A percentile compares a stretch with the other conserved stretches of the same genome.
Conservation (phyloP, 805 yeast species). For the Nakazawaea ishiwadae region DNA sequence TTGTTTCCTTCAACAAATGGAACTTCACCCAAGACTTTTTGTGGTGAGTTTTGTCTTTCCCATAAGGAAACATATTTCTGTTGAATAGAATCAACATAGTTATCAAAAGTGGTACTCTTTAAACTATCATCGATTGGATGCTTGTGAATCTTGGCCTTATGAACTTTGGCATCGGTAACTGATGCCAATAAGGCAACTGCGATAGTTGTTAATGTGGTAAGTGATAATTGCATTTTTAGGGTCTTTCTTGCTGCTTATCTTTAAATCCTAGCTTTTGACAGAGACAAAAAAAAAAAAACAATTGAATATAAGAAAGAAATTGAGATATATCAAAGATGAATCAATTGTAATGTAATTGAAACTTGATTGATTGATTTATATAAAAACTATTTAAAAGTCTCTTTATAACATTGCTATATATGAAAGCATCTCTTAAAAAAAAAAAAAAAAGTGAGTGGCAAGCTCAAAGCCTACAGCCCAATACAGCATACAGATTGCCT, state of each 20-base stretch:
- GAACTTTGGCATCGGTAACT: constrained; percentile 40
- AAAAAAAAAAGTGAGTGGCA: no score
- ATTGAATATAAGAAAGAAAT: neutral
- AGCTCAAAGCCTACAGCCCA: no score
- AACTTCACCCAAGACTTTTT: constrained; percentile 27
- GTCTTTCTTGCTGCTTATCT: constrained; percentile 1
- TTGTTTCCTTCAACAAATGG: constrained; percentile 35
- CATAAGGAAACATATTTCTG: constrained; percentile 41
- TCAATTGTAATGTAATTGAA: neutral
- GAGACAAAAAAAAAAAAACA: neutral
- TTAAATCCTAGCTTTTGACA: no score
- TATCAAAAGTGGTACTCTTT: constrained; percentile 37
- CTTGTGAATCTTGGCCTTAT: constrained; percentile 42
- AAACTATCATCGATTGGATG: constrained; percentile 43
- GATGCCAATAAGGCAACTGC: constrained; percentile 30
- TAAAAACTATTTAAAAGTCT: no score
- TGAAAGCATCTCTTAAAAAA: no score
- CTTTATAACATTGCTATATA: no score
- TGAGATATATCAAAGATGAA: no score
- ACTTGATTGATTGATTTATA: no score
- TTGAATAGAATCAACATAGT: constrained; percentile 44
- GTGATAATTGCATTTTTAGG: constrained; percentile 22
- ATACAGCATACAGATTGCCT: no score
- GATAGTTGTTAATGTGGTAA: constrained; percentile 37
- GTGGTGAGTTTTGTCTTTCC: constrained; percentile 21